These are phyloP conservation scores for Fusarium drepaniforme DNA, from an alignment of 2,329 filamentous ascomycete species.

Conservation along the genomic window DNA sequence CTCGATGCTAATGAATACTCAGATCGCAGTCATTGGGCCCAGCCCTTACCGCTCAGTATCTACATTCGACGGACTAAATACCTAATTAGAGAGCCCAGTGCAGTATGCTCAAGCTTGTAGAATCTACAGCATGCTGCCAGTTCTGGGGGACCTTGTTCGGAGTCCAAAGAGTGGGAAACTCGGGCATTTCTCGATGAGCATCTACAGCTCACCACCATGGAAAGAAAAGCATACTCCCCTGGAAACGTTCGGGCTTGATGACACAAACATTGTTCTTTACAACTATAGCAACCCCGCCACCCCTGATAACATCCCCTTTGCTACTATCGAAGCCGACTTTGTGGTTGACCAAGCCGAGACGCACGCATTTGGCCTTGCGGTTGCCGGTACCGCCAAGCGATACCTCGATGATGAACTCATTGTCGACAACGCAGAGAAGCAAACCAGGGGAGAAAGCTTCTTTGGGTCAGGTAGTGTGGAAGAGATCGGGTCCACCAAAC, in stretches of 20 bases:
- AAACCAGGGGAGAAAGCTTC: constrained; percentile 72
- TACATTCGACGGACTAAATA: constrained; percentile 69
- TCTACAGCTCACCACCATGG: constrained; percentile 69
- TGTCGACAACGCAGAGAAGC: constrained; percentile 75
- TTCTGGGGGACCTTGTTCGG: constrained; percentile 65
- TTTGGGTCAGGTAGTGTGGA: constrained; percentile 75
- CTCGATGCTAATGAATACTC: not conserved
- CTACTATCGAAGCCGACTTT: constrained; percentile 70
- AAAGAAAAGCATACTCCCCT: constrained; percentile 59
- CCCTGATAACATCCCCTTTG: constrained; percentile 65
- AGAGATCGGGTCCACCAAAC: constrained; percentile 69
- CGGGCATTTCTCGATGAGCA: constrained; percentile 71
- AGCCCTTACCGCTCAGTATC: constrained; percentile 78
- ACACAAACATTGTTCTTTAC: constrained; percentile 63
- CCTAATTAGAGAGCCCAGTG: not conserved
- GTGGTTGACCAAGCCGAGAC: constrained; percentile 69
- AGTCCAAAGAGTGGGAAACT: constrained; percentile 60
- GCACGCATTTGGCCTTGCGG: constrained; percentile 75
- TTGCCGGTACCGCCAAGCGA: constrained; percentile 73
- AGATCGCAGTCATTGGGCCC: constrained; percentile 63
- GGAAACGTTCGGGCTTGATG: constrained; percentile 61
- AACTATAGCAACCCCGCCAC: constrained; percentile 66
- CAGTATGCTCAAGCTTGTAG: constrained; percentile 61
- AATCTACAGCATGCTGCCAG: constrained; percentile 73
- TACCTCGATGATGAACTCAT: constrained; percentile 72